Percentiles rank a stretch among this genome's conserved stretches.
These are phyloP conservation scores for Telopea speciosissima DNA, from an alignment of 177 flowering plant genomes.

Conservation along the genomic window DNA sequence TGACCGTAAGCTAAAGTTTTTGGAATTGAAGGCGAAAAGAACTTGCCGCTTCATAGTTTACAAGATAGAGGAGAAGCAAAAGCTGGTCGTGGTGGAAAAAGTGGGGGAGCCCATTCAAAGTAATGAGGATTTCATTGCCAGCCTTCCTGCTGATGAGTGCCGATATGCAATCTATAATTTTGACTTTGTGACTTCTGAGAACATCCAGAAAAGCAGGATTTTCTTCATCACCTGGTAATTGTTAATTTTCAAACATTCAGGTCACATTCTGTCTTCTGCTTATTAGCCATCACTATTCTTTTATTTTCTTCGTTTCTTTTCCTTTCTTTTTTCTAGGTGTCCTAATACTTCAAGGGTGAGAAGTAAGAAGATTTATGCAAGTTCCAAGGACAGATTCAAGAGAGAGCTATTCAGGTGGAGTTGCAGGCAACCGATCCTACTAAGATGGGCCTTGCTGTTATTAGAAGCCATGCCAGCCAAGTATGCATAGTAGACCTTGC, in stretches of 20 bases:
- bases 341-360: slow-evolving; percentile 54
- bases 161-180: slow-evolving; percentile 49
- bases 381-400: slow-evolving; percentile 55
- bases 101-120: slow-evolving; percentile 41
- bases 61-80: too few relatives aligned
- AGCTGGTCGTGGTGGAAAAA: too few relatives aligned
- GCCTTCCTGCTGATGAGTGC: slow-evolving; percentile 53
- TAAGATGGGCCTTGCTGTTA: slow-evolving; percentile 53
- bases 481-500: slow-evolving; percentile 9
- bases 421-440: slow-evolving; percentile 61
- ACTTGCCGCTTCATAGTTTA: too few relatives aligned
- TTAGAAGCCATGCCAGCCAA: slow-evolving; percentile 44
- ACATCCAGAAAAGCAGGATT: slow-evolving; percentile 51
- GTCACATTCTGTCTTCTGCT: background rate
- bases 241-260: background rate
- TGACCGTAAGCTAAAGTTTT: too few relatives aligned
- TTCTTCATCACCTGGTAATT: slow-evolving; percentile 59
- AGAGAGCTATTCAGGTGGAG: slow-evolving; percentile 55
- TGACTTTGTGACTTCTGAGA: slow-evolving; percentile 48
- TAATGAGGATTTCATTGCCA: slow-evolving; percentile 43
- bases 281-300: background rate
- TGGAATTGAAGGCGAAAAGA: too few relatives aligned
- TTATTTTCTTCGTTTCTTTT: background rate
- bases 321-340: slow-evolving; percentile 24
- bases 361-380: slow-evolving; percentile 61